Evolutionary conservation across 768 basidiomycete genomes (phyloP).

Genomic region (Phylloporus rhodoxanthus): DNA sequence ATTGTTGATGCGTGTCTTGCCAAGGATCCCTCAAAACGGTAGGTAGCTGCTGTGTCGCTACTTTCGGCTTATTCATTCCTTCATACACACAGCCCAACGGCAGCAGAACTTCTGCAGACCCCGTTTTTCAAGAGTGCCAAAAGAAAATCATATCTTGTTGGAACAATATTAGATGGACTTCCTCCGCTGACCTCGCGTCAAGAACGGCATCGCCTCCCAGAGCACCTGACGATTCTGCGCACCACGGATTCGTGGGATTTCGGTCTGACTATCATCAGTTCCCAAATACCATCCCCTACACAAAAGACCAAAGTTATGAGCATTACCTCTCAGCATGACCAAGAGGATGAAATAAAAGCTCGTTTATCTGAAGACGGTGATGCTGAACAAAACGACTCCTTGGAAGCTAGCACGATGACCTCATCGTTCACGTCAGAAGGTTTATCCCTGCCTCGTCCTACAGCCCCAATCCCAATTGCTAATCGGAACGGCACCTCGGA

Average conservation of each 20-base stretch:
- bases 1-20: constrained; percentile 75
- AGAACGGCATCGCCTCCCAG: constrained; percentile 51
- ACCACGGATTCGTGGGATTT: constrained; percentile 85
- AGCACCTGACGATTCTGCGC: constrained; percentile 33
- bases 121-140: constrained; percentile 77
- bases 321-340: constrained; percentile 2
- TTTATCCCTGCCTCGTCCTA: not conserved
- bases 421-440: not conserved
- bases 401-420: not conserved
- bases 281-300: constrained; percentile 21
- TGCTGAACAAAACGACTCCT: constrained; percentile 1
- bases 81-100: constrained; percentile 57
- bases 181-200: constrained; percentile 71
- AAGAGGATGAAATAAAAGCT: constrained; percentile 6
- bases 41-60: constrained; percentile 3
- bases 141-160: constrained; percentile 73
- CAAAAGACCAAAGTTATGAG: constrained; percentile 4
- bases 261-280: constrained; percentile 38
- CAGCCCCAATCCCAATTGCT: constrained; percentile 7
- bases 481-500: not conserved
- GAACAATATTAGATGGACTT: constrained; percentile 65
- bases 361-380: constrained; percentile 2
- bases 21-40: constrained; percentile 82
- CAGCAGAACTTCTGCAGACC: constrained; percentile 68
- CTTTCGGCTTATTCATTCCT: not conserved